A percentile compares a stretch with the other conserved stretches of the same genome.
phyloP scores from a whole-genome alignment of 1,139 yeast genomes.

The Kazachstania sp. region DNA sequence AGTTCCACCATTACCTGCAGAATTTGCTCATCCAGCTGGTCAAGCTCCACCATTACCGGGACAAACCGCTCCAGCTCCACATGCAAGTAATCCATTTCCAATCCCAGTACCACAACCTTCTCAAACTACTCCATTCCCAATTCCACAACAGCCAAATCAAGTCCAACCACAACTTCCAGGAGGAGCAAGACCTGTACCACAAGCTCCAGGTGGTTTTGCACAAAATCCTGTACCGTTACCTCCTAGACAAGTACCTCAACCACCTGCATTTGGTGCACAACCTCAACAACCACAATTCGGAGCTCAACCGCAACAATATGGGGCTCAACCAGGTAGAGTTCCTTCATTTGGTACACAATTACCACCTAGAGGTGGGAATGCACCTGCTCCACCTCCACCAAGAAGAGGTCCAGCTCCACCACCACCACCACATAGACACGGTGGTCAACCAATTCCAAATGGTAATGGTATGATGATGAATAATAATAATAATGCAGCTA shows the following conservation, averaged over 20 bases:
- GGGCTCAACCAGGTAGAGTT: constrained; percentile 23
- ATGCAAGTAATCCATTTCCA: constrained; percentile 17
- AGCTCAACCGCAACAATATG: too few relatives aligned
- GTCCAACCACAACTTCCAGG: constrained; percentile 11
- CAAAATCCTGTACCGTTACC: constrained; percentile 19
- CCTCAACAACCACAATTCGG: neutral
- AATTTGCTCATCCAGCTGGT: constrained; percentile 9
- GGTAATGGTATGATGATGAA: neutral
- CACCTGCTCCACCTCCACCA: constrained; percentile 12
- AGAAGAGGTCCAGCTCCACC: constrained; percentile 23
- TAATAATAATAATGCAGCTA: neutral
- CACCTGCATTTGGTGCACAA: constrained; percentile 5
- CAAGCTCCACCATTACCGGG: constrained; percentile 17
- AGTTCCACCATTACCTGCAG: constrained; percentile 17
- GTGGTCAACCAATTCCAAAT: constrained; percentile 8
- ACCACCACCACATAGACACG: constrained; percentile 18
- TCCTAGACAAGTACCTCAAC: constrained; percentile 7
- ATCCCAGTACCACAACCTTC: constrained; percentile 27
- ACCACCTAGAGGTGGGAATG: constrained; percentile 18
- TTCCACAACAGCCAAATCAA: constrained; percentile 13
- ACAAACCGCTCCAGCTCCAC: constrained; percentile 13
- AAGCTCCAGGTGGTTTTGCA: constrained; percentile 31
- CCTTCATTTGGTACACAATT: constrained; percentile 30
- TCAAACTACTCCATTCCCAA: constrained; percentile 6
- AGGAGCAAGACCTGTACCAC: constrained; percentile 22